These are phyloP conservation scores for Sphaerosporella brunnea DNA, from an alignment of 495 filamentous ascomycete genomes.

Conservation along the genomic window DNA sequence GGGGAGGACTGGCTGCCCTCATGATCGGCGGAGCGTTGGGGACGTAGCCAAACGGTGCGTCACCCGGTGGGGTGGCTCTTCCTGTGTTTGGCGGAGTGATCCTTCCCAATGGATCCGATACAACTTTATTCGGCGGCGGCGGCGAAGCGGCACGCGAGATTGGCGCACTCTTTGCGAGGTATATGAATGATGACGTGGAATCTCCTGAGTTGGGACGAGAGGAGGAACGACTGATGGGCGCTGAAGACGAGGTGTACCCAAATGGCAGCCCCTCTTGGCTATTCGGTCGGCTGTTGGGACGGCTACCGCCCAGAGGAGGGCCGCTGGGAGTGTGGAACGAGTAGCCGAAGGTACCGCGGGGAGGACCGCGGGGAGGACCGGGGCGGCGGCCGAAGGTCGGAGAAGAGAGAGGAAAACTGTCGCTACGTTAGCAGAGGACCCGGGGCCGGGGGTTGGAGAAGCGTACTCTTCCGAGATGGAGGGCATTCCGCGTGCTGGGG, in stretches of 20 bases:
- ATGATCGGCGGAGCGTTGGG: background rate
- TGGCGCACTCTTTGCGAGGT: too few species aligned
- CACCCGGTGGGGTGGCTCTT: background rate
- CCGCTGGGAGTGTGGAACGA: background rate
- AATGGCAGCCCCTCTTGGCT: background rate
- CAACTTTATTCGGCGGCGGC: too few species aligned
- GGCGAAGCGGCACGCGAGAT: too few species aligned
- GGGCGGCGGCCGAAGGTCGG: background rate
- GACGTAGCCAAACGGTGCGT: background rate
- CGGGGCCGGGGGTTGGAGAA: background rate
- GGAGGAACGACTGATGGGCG: background rate
- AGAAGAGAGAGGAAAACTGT: background rate
- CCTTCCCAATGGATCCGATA: background rate
- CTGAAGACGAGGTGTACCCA: background rate
- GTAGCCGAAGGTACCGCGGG: slow-evolving; percentile 2
- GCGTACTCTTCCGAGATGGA: slow-evolving; percentile 1
- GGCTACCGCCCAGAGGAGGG: background rate
- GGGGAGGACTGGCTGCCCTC: too few species aligned
- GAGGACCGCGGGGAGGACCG: background rate
- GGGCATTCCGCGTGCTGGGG: background rate
- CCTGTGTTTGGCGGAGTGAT: background rate
- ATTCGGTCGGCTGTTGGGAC: background rate
- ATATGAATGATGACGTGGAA: too few species aligned
- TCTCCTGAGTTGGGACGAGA: too few species aligned
- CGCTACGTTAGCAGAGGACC: background rate